Evolutionary conservation across 805 yeast genomes (phyloP).

Genomic region (Yarrowia bubula): DNA sequence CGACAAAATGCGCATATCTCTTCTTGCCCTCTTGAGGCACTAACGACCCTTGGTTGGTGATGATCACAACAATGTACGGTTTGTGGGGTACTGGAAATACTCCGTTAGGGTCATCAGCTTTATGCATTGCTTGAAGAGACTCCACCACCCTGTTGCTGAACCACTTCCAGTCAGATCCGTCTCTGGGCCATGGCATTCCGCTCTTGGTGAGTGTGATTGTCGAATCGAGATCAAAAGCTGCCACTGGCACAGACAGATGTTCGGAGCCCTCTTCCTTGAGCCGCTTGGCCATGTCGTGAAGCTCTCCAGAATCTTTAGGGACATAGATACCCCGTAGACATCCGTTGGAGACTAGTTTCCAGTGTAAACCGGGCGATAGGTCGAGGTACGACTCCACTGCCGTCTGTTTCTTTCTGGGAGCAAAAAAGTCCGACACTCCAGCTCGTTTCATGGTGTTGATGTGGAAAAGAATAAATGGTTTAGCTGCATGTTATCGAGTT

Average conservation of each 20-base stretch:
- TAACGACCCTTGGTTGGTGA: conserved; percentile 83
- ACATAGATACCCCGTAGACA: conserved; percentile 17
- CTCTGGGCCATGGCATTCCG: conserved; percentile 55
- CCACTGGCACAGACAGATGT: conserved; percentile 35
- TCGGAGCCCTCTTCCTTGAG: neutral
- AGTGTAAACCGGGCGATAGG: neutral
- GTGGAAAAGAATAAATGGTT: neutral
- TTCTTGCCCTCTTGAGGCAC: conserved; percentile 41
- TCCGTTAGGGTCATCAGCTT: conserved; percentile 15
- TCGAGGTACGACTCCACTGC: neutral
- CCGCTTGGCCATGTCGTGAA: neutral
- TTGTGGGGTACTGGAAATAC: conserved; percentile 30
- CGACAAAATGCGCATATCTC: conserved; percentile 41
- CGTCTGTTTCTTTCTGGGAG: conserved; percentile 8
- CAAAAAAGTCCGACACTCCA: conserved; percentile 17
- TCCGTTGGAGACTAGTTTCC: conserved; percentile 24
- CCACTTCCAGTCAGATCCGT: conserved; percentile 74
- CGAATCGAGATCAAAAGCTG: conserved; percentile 83
- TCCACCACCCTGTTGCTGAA: conserved; percentile 37
- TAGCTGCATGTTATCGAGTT: neutral
- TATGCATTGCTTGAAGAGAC: conserved; percentile 1
- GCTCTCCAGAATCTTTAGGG: neutral
- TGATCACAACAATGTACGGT: conserved; percentile 55
- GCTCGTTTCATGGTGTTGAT: conserved; percentile 2
- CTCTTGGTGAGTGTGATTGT: conserved; percentile 70